These are phyloP conservation scores for Candolleomyces eurysporus DNA, from an alignment of 768 basidiomycete species.

Conservation along the genomic window DNA sequence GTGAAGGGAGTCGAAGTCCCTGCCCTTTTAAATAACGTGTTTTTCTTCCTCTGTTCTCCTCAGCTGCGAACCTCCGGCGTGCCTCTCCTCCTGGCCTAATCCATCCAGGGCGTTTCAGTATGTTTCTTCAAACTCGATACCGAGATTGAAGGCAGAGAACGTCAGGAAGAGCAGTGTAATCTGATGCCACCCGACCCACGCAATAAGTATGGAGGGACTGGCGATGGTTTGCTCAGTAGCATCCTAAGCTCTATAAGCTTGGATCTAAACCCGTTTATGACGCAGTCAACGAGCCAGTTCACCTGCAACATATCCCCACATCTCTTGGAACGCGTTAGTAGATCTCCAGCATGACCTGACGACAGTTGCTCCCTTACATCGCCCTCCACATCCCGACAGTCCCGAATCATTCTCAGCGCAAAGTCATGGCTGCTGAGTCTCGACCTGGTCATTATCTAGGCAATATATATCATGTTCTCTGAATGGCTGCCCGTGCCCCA, in stretches of 20 bases:
- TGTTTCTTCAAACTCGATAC: no score
- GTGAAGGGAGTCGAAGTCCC: no score
- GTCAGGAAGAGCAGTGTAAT: no score
- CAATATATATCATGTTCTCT: constrained; percentile 73
- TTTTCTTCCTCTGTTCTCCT: no score
- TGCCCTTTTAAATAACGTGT: no score
- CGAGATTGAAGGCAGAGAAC: no score
- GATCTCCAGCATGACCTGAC: constrained; percentile 77
- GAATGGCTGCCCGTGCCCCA: constrained; percentile 76
- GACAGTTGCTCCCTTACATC: constrained; percentile 57
- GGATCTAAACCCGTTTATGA: background rate
- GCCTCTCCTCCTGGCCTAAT: no score
- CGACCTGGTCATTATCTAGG: constrained; percentile 73
- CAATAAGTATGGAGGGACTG: no score
- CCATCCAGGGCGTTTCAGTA: no score
- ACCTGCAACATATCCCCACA: constrained; percentile 74
- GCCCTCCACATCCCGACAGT: constrained; percentile 63
- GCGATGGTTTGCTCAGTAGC: no score
- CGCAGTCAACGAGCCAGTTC: constrained; percentile 45
- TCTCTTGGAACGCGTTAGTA: constrained; percentile 62
- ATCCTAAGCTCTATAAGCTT: constrained; percentile 54
- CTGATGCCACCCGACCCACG: no score
- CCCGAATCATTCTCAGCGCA: constrained; percentile 40
- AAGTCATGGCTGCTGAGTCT: constrained; percentile 66
- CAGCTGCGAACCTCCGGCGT: no score